Percentiles rank a stretch among this genome's conserved stretches.
Conservation (phyloP, 2,329 filamentous ascomycete genomes). For the Cercospora sesami region DNA sequence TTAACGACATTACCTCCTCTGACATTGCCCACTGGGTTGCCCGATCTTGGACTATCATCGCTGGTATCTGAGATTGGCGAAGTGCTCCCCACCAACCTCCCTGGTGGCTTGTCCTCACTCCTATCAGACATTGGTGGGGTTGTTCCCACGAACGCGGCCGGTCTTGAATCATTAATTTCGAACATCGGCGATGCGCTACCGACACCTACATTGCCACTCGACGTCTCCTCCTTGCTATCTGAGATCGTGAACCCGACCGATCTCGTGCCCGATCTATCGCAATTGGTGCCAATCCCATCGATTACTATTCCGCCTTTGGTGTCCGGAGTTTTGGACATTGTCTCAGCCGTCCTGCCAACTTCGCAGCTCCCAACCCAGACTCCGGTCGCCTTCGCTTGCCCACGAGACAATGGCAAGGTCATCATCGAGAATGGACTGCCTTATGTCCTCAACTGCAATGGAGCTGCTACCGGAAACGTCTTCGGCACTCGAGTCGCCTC, state of each 20-base stretch:
- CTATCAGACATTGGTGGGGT: neutral
- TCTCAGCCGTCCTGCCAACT: constrained; percentile 23
- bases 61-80: constrained; percentile 4
- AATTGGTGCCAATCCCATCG: neutral
- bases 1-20: constrained; percentile 13
- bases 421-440: constrained; percentile 27
- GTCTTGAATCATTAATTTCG: neutral
- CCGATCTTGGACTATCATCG: neutral
- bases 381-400: constrained; percentile 23
- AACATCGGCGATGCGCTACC: constrained; percentile 4
- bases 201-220: neutral
- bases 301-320: constrained; percentile 5
- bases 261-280: neutral
- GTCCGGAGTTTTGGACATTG: constrained; percentile 2
- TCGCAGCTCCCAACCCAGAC: constrained; percentile 26
- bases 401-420: constrained; percentile 23
- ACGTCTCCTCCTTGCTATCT: neutral
- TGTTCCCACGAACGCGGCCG: neutral
- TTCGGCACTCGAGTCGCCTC: constrained; percentile 19
- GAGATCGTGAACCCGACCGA: neutral
- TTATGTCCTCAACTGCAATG: constrained; percentile 28
- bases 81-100: neutral
- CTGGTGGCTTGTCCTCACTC: neutral
- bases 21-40: neutral
- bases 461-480: constrained; percentile 19